phyloP scores from a whole-genome alignment of 2,329 filamentous ascomycete species.

The Stemphylium lycopersici region DNA sequence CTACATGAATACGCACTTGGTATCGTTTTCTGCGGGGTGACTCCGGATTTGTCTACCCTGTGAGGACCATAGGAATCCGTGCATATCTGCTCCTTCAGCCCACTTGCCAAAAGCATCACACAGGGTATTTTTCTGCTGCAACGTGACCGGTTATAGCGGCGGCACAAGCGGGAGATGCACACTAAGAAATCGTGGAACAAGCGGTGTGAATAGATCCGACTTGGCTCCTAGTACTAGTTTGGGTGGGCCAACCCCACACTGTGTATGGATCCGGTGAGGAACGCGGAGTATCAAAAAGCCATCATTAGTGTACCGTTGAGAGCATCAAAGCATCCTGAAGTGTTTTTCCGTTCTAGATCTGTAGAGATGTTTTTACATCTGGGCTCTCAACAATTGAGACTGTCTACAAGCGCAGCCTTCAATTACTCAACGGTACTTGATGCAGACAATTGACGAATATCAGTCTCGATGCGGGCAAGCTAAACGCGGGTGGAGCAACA shows the following conservation, averaged over 20 bases:
- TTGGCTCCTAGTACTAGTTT: neutral
- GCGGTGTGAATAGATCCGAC: slow-evolving; percentile 12
- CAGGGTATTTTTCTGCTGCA: neutral
- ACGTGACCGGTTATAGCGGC: neutral
- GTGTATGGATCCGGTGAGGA: slow-evolving; percentile 10
- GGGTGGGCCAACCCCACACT: slow-evolving; percentile 4
- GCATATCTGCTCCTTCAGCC: neutral
- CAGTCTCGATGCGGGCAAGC: neutral
- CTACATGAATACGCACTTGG: neutral
- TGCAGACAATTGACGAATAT: too few species aligned
- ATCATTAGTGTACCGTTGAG: neutral
- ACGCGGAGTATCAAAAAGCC: neutral
- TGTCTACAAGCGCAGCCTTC: too few species aligned
- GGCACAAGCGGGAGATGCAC: slow-evolving; percentile 11
- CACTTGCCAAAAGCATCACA: slow-evolving; percentile 1
- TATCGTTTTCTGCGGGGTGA: neutral
- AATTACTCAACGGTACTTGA: neutral
- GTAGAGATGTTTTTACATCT: neutral
- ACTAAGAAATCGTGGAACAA: slow-evolving; percentile 11
- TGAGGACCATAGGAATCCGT: neutral
- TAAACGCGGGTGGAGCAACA: neutral
- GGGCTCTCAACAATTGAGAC: too few species aligned
- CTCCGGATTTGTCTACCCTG: neutral
- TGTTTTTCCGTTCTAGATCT: neutral
- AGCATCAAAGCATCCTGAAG: neutral